Evolutionary conservation across 441 rosid genomes (phyloP).

Genomic region (Syzygium syzygioides): DNA sequence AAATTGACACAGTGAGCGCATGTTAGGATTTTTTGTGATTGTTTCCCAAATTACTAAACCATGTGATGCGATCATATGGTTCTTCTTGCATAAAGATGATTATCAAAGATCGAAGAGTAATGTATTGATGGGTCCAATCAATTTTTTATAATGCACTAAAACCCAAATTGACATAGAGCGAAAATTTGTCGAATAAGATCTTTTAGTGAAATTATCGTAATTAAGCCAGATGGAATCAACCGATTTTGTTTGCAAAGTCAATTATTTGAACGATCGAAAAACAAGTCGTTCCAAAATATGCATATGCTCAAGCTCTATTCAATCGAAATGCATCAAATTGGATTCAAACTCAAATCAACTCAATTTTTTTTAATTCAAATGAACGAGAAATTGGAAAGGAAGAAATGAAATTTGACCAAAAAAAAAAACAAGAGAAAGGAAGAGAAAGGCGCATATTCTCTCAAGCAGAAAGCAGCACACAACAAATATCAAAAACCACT

Average conservation of each 20-base stretch:
- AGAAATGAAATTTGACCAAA: background rate
- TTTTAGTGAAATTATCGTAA: background rate
- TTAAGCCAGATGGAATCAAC: background rate
- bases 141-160: background rate
- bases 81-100: background rate
- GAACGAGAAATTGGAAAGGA: background rate
- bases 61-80: background rate
- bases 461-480: background rate
- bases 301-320: background rate
- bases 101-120: background rate
- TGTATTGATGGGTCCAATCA: accelerated
- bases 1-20: no score
- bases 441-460: background rate
- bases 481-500: background rate
- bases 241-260: background rate
- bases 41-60: background rate
- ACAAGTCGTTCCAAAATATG: background rate
- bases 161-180: background rate
- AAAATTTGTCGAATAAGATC: accelerated
- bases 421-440: no score
- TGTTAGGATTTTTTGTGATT: no score
- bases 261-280: accelerated
- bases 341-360: background rate
- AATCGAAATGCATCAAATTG: background rate
- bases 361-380: background rate